These are phyloP conservation scores for Sugiyamaella mastotermitis DNA, from an alignment of 805 yeast species.

Conservation along the genomic window DNA sequence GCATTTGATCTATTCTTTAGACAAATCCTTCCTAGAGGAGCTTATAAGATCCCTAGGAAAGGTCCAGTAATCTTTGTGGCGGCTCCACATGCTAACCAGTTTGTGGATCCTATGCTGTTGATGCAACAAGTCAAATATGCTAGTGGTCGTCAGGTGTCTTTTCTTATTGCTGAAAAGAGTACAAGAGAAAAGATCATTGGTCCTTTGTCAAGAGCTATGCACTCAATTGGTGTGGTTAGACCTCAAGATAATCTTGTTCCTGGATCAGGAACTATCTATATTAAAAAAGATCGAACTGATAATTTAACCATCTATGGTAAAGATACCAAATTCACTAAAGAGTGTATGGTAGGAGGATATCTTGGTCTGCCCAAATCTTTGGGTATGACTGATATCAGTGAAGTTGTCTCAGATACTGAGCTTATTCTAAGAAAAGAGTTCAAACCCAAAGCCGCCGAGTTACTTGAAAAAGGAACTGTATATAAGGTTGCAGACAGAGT, in stretches of 20 bases:
- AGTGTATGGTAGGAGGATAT: slow-evolving; percentile 60
- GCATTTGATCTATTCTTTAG: slow-evolving; percentile 72
- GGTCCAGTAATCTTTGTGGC: slow-evolving; percentile 92
- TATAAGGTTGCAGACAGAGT: slow-evolving; percentile 77
- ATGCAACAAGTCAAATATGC: slow-evolving; percentile 72
- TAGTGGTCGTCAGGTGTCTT: slow-evolving; percentile 64
- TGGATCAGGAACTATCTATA: slow-evolving; percentile 60
- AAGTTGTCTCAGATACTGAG: slow-evolving; percentile 67
- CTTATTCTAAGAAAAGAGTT: slow-evolving; percentile 65
- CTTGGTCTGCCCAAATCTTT: slow-evolving; percentile 70
- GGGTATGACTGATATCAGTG: slow-evolving; percentile 68
- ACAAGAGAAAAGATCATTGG: slow-evolving; percentile 65
- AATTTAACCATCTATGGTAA: slow-evolving; percentile 44
- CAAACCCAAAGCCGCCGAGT: slow-evolving; percentile 39
- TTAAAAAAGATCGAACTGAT: slow-evolving; percentile 20
- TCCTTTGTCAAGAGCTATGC: slow-evolving; percentile 62
- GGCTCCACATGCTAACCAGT: slow-evolving; percentile 97
- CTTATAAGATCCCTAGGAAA: slow-evolving; percentile 57
- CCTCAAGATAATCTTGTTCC: slow-evolving; percentile 77
- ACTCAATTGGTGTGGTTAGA: slow-evolving; percentile 85
- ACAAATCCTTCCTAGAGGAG: slow-evolving; percentile 84
- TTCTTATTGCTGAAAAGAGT: slow-evolving; percentile 80
- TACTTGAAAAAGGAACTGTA: slow-evolving; percentile 47
- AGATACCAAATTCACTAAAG: slow-evolving; percentile 60
- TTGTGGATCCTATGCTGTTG: slow-evolving; percentile 76